A percentile compares a stretch with the other conserved stretches of the same genome.
Conservation (phyloP, 345 rosid species). For the Odontarrhena argentea region DNA sequence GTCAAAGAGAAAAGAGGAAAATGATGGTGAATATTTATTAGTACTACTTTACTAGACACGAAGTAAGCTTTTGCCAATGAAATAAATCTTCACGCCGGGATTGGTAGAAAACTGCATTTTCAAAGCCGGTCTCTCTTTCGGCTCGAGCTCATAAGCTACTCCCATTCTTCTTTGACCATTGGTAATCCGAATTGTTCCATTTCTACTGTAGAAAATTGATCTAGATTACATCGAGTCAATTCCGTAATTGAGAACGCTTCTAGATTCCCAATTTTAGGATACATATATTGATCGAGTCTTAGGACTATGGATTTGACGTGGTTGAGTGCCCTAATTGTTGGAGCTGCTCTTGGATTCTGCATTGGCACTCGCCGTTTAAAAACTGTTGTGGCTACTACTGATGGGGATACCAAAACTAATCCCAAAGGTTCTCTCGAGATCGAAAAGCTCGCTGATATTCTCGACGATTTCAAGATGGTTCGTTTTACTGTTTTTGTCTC, state of each 20-base stretch:
- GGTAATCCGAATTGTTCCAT: background rate
- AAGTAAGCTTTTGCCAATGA: no score
- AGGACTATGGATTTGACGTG: slow-evolving; percentile 67
- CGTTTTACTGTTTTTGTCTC: slow-evolving; percentile 9
- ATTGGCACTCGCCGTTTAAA: slow-evolving; percentile 58
- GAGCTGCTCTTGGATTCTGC: slow-evolving; percentile 87
- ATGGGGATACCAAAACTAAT: slow-evolving; percentile 40
- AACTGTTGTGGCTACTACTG: slow-evolving; percentile 34
- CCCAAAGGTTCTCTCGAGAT: slow-evolving; percentile 66
- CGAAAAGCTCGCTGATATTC: slow-evolving; percentile 83
- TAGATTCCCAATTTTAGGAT: slow-evolving; percentile 17
- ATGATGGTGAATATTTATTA: no score
- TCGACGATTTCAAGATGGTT: slow-evolving; percentile 93
- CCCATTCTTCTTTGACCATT: slow-evolving; percentile 18
- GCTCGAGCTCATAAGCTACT: slow-evolving; percentile 30
- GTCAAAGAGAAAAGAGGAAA: no score
- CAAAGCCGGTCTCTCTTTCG: slow-evolving; percentile 25
- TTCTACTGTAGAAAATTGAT: background rate
- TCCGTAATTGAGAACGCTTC: slow-evolving; percentile 3
- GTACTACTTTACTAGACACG: no score
- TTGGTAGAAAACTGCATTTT: slow-evolving; percentile 2
- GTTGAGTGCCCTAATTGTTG: slow-evolving; percentile 78
- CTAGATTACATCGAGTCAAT: background rate
- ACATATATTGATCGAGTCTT: background rate
- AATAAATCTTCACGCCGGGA: background rate